phyloP scores from a whole-genome alignment of 2,329 filamentous ascomycete species.

The Neospermospora avenae region DNA sequence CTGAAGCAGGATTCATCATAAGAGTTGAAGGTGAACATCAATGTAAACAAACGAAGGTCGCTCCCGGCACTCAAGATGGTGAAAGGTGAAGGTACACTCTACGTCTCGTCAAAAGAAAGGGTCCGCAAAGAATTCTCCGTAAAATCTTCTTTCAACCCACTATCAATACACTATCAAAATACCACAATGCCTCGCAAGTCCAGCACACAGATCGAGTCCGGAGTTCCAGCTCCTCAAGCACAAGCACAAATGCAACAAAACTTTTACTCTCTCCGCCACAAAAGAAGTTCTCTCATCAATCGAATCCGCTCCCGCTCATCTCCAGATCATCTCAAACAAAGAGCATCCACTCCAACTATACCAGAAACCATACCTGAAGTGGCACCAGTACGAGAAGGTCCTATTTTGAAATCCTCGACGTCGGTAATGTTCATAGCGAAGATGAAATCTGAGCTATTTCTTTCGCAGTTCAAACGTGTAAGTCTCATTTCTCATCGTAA shows the following conservation, averaged over 20 bases:
- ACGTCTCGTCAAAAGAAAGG: not conserved
- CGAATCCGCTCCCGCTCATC: not conserved
- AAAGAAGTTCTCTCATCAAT: not conserved
- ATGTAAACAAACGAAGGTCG: not conserved
- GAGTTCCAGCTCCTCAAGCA: not conserved
- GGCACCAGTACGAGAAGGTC: not conserved
- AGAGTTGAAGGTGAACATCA: not conserved
- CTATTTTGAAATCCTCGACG: not conserved
- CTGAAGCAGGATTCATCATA: too few relatives aligned
- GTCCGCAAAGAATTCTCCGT: not conserved
- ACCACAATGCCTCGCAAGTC: not conserved
- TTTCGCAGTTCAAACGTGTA: constrained; percentile 9
- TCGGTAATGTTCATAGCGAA: constrained; percentile 7
- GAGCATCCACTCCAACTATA: not conserved
- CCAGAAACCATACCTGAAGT: not conserved
- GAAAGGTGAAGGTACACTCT: not conserved
- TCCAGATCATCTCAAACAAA: not conserved
- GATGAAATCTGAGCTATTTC: constrained; percentile 2
- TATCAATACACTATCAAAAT: not conserved
- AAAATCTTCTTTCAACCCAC: not conserved
- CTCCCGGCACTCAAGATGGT: not conserved
- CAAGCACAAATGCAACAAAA: not conserved
- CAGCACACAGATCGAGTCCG: not conserved
- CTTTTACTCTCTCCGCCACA: not conserved
- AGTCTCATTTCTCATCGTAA: not conserved